Conservation (phyloP, 192 early-diverging fungal species). For the Funneliformis mosseae region DNA sequence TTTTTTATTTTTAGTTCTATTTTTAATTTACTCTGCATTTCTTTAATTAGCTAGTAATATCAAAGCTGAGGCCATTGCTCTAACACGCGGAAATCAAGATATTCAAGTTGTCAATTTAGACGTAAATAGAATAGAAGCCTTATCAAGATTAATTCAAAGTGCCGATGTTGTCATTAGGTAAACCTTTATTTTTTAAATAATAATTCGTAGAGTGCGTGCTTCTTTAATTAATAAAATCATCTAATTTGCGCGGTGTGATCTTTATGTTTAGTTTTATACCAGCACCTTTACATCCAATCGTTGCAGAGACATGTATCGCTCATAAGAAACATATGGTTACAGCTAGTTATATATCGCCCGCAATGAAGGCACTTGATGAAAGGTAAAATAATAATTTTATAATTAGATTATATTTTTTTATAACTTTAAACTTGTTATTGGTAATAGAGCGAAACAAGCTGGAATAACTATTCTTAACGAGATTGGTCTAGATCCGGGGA, state of each 20-base stretch:
- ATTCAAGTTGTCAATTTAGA: constrained; percentile 71
- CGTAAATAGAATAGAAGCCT: constrained; percentile 61
- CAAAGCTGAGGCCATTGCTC: constrained; percentile 65
- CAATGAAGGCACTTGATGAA: constrained; percentile 78
- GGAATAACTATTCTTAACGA: constrained; percentile 94
- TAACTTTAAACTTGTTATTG: background rate
- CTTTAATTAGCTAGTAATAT: constrained; percentile 71
- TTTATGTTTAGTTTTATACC: constrained; percentile 71
- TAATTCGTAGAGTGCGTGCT: background rate
- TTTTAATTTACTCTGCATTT: background rate
- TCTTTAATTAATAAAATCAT: background rate
- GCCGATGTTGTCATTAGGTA: constrained; percentile 88
- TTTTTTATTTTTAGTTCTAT: too few species aligned
- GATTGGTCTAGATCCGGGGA: constrained; percentile 97
- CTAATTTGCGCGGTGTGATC: background rate
- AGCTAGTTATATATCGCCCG: constrained; percentile 92
- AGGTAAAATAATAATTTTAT: constrained; percentile 43
- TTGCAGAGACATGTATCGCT: constrained; percentile 75
- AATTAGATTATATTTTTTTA: background rate
- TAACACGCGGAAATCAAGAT: constrained; percentile 63
- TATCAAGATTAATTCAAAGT: constrained; percentile 65
- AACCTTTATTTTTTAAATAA: constrained; percentile 1
- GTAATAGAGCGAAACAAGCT: constrained; percentile 71
- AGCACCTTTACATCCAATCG: constrained; percentile 79
- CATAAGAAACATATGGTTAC: constrained; percentile 93